Conservation (phyloP, 805 yeast genomes). For the Myxozyma monticola region DNA sequence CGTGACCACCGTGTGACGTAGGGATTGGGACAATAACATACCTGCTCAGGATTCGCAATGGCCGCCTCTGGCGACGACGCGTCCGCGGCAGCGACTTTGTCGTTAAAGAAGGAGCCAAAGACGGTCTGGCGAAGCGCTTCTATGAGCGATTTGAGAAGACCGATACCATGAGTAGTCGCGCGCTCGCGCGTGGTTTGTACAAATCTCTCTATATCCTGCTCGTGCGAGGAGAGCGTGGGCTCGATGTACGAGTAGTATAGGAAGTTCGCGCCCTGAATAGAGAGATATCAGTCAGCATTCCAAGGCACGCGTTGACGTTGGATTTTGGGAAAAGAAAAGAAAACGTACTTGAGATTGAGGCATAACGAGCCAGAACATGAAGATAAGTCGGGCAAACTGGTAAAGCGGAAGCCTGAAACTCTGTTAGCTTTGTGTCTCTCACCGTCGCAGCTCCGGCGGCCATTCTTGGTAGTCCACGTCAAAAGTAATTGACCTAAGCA, state of each 20-base stretch:
- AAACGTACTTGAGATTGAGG: slow-evolving; percentile 46
- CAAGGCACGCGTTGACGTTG: background rate
- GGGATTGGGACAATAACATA: too few species aligned
- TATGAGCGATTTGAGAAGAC: background rate
- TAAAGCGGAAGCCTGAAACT: slow-evolving; percentile 53
- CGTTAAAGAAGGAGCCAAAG: too few species aligned
- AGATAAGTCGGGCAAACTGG: slow-evolving; percentile 48
- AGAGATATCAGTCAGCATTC: background rate
- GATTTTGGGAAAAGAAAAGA: background rate
- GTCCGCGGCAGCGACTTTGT: too few species aligned
- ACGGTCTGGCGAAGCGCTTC: too few species aligned
- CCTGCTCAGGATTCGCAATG: too few species aligned
- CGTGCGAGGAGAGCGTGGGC: slow-evolving; percentile 22
- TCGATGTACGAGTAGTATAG: slow-evolving; percentile 22
- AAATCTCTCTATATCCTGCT: slow-evolving; percentile 17
- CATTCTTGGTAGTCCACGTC: too few species aligned
- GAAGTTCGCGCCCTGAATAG: slow-evolving; percentile 18
- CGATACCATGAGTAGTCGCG: slow-evolving; percentile 2
- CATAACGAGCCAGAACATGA: slow-evolving; percentile 62
- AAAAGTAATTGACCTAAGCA: background rate
- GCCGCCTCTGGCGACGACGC: too few species aligned
- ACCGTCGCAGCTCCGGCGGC: too few species aligned
- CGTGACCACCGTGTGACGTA: too few species aligned
- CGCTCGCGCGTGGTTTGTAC: slow-evolving; percentile 4
- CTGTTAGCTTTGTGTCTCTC: too few species aligned